Evolutionary conservation across 805 yeast species (phyloP).

Genomic region (Ogataea dorogensis): DNA sequence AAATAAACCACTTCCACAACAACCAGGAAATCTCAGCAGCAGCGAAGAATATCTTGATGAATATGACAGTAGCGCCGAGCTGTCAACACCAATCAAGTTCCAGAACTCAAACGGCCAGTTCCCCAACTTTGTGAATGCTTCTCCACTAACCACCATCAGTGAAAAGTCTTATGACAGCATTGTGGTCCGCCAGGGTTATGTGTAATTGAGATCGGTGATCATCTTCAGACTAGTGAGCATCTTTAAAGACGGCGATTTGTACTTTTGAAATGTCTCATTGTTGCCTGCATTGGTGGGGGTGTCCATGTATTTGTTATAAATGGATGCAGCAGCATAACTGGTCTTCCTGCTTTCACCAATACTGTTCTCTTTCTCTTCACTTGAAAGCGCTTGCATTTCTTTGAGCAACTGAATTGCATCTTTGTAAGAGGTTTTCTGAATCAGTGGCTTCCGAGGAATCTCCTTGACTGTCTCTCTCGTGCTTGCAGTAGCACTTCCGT

Average conservation of each 20-base stretch:
- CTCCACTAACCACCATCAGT: conserved; percentile 32
- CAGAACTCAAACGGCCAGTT: conserved; percentile 5
- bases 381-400: neutral
- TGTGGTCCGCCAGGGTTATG: conserved; percentile 6
- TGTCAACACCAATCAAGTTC: conserved; percentile 8
- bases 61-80: conserved; percentile 8
- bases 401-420: conserved; percentile 2
- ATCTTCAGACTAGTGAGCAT: conserved; percentile 10
- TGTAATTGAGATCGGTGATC: conserved; percentile 5
- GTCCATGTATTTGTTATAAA: neutral
- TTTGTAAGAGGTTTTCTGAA: conserved; percentile 2
- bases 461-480: neutral
- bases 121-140: conserved; percentile 19
- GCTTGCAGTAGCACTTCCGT: too few species aligned
- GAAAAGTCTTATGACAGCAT: conserved; percentile 29
- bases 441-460: conserved; percentile 4
- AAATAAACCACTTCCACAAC: conserved; percentile 1
- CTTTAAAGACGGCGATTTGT: conserved; percentile 6
- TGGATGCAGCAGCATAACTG: neutral
- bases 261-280: too few species aligned
- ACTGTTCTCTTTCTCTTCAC: conserved; percentile 9
- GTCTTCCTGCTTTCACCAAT: neutral
- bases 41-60: conserved; percentile 17
- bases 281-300: too few species aligned
- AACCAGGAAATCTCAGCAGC: conserved; percentile 17